A percentile compares a stretch with the other conserved stretches of the same genome.
These are phyloP conservation scores for Axilococcus clingmanii DNA, from an alignment of 139 green algal species.

Conservation along the genomic window DNA sequence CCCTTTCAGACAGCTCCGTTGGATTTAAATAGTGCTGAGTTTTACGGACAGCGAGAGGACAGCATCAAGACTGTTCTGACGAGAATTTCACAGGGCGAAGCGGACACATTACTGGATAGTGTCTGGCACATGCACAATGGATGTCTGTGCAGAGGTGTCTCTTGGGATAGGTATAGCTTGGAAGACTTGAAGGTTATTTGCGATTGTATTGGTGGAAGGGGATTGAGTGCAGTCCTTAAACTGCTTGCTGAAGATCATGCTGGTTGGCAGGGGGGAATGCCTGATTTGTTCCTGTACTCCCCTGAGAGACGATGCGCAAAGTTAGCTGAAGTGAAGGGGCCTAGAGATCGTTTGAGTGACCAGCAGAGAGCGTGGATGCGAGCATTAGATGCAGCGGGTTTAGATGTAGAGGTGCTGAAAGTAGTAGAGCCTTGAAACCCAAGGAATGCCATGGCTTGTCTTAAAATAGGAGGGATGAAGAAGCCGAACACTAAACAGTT, in stretches of 20 bases:
- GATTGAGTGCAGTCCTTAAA: conserved; percentile 58
- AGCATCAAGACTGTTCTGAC: conserved; percentile 45
- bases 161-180: conserved; percentile 57
- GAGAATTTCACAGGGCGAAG: conserved; percentile 17
- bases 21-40: conserved; percentile 63
- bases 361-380: conserved; percentile 69
- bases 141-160: conserved; percentile 43
- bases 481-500: no score
- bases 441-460: no score
- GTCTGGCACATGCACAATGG: conserved; percentile 43
- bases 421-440: conserved; percentile 26
- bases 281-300: conserved; percentile 81
- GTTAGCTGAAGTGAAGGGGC: conserved; percentile 61
- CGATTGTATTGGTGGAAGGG: conserved; percentile 54
- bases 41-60: conserved; percentile 46
- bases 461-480: no score
- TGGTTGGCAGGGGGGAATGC: conserved; percentile 62
- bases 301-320: conserved; percentile 16
- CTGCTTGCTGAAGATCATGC: conserved; percentile 65
- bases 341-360: conserved; percentile 63
- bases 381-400: conserved; percentile 36
- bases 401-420: conserved; percentile 46
- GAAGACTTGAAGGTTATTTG: conserved; percentile 54
- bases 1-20: conserved; percentile 73
- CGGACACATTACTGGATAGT: conserved; percentile 19